Conservation (phyloP, 179 eudicot species). For the Patellifolia procumbens region DNA sequence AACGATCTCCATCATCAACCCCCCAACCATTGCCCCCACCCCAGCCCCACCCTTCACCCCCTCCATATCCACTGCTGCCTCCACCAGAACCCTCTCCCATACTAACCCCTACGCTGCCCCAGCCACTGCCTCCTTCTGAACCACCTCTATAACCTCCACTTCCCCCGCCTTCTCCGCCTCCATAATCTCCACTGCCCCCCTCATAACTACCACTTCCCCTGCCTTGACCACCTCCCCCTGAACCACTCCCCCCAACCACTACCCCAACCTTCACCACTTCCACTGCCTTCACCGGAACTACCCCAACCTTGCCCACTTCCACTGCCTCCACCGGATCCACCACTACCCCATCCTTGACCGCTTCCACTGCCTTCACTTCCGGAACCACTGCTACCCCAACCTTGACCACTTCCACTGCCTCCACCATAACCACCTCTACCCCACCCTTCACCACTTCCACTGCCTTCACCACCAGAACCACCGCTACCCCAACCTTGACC, state of each 20-base stretch:
- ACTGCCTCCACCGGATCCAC: conserved; percentile 1
- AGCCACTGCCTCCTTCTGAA: conserved; percentile 1
- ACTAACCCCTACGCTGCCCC: neutral
- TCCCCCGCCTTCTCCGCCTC: conserved; percentile 13
- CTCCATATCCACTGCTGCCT: conserved; percentile 1
- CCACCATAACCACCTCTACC: too few species aligned
- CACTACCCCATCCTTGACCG: conserved; percentile 10
- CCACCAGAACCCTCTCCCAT: conserved; percentile 2
- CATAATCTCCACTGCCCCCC: neutral
- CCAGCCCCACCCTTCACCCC: conserved; percentile 16
- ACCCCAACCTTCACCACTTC: conserved; percentile 11
- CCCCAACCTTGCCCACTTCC: neutral
- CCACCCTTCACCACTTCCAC: too few species aligned
- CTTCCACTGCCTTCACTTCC: conserved; percentile 16
- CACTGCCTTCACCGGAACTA: conserved; percentile 8
- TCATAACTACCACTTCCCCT: neutral
- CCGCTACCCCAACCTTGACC: too few species aligned
- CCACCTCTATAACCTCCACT: neutral
- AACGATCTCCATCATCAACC: neutral
- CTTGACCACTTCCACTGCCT: neutral
- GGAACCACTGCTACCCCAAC: neutral
- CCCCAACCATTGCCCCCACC: conserved; percentile 13
- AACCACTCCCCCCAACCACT: neutral
- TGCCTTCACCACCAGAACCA: too few species aligned
- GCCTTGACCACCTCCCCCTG: neutral